A percentile compares a stretch with the other conserved stretches of the same genome.
These are phyloP conservation scores for Trichosporon sp. DNA, from an alignment of 1,284 basidiomycete species.

Conservation along the genomic window DNA sequence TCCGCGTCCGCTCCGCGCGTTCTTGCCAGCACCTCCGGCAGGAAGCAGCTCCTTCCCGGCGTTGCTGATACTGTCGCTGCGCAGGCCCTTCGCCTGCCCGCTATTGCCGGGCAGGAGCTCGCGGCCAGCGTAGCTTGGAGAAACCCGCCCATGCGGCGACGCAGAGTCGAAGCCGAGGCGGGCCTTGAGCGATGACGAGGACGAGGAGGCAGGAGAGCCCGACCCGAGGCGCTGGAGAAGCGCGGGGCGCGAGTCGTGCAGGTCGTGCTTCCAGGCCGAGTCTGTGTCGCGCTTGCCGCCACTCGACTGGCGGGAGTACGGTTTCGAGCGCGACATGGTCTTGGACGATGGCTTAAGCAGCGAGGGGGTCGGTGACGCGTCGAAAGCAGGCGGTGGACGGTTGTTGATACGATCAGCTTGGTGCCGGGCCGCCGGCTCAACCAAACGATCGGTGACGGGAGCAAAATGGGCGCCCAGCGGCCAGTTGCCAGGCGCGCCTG, in stretches of 20 bases:
- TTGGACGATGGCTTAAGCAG: neutral
- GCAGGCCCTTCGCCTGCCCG: constrained; percentile 28
- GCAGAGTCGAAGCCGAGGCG: constrained; percentile 17
- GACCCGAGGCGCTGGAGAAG: constrained; percentile 24
- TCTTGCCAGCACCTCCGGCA: neutral
- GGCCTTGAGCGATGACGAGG: constrained; percentile 7
- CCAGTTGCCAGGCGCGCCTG: neutral
- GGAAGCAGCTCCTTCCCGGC: constrained; percentile 15
- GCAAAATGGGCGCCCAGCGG: neutral
- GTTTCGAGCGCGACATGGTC: constrained; percentile 23
- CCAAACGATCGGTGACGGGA: neutral
- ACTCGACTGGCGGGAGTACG: constrained; percentile 17
- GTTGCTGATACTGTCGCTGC: neutral
- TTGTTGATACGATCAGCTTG: neutral
- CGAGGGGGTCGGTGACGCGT: neutral
- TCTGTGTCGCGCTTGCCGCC: constrained; percentile 25
- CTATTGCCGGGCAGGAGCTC: constrained; percentile 26
- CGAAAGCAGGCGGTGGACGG: neutral
- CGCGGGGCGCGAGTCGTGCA: constrained; percentile 24
- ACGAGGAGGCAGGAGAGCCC: neutral
- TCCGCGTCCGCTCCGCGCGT: neutral
- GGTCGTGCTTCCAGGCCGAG: constrained; percentile 44
- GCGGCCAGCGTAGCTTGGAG: constrained; percentile 21
- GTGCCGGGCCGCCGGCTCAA: neutral
- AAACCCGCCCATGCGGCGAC: constrained; percentile 19